A percentile compares a stretch with the other conserved stretches of the same genome.
These are phyloP conservation scores for Suillus sp. DNA, from an alignment of 768 basidiomycete species.

Conservation along the genomic window DNA sequence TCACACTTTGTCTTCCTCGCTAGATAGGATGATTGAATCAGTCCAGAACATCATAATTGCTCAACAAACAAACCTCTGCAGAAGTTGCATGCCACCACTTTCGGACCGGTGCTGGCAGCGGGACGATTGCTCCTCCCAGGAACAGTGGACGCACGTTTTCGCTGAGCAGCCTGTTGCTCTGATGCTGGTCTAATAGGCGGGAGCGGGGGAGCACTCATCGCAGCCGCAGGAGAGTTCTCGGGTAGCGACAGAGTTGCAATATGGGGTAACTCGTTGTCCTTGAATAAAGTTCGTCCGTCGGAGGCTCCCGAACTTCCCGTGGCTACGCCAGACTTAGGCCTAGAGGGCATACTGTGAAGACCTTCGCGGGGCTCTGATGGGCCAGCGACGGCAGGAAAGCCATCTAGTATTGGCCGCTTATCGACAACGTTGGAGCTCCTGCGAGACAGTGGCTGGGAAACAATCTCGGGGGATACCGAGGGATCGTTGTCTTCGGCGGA, in stretches of 20 bases:
- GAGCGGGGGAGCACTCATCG: conserved; percentile 65
- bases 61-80: conserved; percentile 66
- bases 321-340: conserved; percentile 29
- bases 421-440: conserved; percentile 38
- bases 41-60: conserved; percentile 11
- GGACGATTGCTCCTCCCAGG: conserved; percentile 62
- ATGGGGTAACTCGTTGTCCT: conserved; percentile 67
- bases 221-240: conserved; percentile 53
- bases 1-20: conserved; percentile 91
- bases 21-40: conserved; percentile 27
- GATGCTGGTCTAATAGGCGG: conserved; percentile 67
- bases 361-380: conserved; percentile 50
- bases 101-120: conserved; percentile 71
- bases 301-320: conserved; percentile 24
- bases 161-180: conserved; percentile 65
- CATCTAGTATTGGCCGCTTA: conserved; percentile 36
- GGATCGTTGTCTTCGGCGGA: conserved; percentile 53
- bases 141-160: conserved; percentile 70
- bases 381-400: conserved; percentile 32
- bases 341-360: conserved; percentile 40
- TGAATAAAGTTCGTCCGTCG: conserved; percentile 49
- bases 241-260: conserved; percentile 70
- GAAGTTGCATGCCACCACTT: conserved; percentile 87
- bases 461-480: conserved; percentile 56
- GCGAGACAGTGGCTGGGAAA: conserved; percentile 37